These are phyloP conservation scores for Aspergillus quadrilineatus DNA, from an alignment of 2,329 filamentous ascomycete species.

Conservation along the genomic window DNA sequence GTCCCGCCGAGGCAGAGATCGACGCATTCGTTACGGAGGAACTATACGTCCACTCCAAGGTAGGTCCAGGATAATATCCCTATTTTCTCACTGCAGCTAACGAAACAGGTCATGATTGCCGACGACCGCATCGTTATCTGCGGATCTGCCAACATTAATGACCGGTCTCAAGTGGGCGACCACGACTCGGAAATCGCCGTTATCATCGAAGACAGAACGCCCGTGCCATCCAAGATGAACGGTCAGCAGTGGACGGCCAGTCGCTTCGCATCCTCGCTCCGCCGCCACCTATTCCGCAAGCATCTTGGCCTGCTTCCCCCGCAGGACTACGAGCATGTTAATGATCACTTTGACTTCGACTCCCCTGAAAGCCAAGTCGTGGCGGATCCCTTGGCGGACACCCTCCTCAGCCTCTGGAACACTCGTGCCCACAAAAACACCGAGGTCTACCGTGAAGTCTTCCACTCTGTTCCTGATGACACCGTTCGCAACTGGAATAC, in stretches of 20 bases:
- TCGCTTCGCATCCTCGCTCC: constrained; percentile 77
- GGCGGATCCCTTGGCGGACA: constrained; percentile 58
- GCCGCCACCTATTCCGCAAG: constrained; percentile 84
- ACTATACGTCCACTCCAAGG: constrained; percentile 60
- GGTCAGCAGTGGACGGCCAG: constrained; percentile 74
- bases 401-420: constrained; percentile 59
- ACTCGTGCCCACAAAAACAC: constrained; percentile 59
- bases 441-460: constrained; percentile 60
- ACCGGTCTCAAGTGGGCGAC: constrained; percentile 80
- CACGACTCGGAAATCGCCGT: constrained; percentile 91
- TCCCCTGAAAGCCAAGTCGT: constrained; percentile 51
- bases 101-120: constrained; percentile 63
- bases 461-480: constrained; percentile 63
- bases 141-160: constrained; percentile 87
- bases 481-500: constrained; percentile 59
- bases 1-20: constrained; percentile 55
- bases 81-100: constrained; percentile 11
- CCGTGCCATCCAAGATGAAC: constrained; percentile 71
- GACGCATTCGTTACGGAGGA: constrained; percentile 64
- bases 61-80: constrained; percentile 25
- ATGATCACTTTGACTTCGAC: constrained; percentile 59
- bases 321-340: constrained; percentile 64
- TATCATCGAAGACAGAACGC: constrained; percentile 79
- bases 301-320: constrained; percentile 78
- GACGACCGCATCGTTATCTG: constrained; percentile 85